These are phyloP conservation scores for Adansonia rubrostipa DNA, from an alignment of 441 rosid genomes.

Conservation along the genomic window DNA sequence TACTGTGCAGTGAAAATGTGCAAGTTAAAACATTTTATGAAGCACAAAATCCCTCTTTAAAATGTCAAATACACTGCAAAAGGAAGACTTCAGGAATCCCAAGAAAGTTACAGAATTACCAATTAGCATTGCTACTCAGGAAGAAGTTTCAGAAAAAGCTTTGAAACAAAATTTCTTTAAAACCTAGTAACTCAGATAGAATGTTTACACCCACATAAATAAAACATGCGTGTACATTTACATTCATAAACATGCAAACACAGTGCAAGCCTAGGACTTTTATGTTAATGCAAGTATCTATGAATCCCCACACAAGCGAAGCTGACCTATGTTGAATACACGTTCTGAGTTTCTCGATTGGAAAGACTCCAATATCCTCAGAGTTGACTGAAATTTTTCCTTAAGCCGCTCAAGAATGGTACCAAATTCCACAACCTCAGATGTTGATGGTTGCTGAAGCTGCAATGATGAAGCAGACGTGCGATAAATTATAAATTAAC, in stretches of 20 bases:
- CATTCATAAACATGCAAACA: background rate
- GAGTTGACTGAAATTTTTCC: slow-evolving; percentile 45
- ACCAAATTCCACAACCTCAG: slow-evolving; percentile 59
- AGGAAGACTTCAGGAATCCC: background rate
- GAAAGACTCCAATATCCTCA: slow-evolving; percentile 61
- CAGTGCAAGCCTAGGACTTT: background rate
- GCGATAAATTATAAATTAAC: background rate
- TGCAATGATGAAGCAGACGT: slow-evolving; percentile 32
- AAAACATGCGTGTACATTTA: background rate
- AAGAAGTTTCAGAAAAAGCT: slow-evolving; percentile 7
- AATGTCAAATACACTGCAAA: background rate
- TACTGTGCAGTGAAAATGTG: background rate
- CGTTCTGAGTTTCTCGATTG: slow-evolving; percentile 82
- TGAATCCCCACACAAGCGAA: background rate
- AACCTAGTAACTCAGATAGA: background rate
- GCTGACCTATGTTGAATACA: slow-evolving; percentile 79
- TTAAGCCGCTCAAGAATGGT: slow-evolving; percentile 41
- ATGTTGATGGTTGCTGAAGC: slow-evolving; percentile 67
- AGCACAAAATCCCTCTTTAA: background rate
- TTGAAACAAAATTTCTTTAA: background rate
- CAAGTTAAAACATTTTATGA: background rate
- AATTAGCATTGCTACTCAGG: background rate
- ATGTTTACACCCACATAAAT: slow-evolving; percentile 1
- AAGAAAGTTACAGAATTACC: background rate
- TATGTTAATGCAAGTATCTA: slow-evolving; percentile 6